Conservation (phyloP, 345 rosid genomes). For the Brassica nigra region DNA sequence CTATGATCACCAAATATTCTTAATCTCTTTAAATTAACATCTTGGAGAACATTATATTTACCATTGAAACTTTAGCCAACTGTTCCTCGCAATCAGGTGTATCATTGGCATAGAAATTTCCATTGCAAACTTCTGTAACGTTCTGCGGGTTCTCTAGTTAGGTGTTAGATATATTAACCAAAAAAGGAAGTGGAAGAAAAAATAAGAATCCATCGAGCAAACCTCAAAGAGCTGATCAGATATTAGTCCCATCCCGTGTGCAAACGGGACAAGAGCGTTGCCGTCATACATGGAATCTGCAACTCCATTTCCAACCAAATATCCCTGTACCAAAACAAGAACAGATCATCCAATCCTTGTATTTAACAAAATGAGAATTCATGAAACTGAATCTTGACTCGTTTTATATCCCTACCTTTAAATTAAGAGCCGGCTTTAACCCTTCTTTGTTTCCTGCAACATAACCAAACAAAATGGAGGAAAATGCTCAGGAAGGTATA, state of each 20-base stretch:
- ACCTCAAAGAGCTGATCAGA: conserved; percentile 81
- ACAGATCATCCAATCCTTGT: neutral
- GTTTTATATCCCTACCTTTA: conserved; percentile 53
- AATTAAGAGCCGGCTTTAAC: conserved; percentile 62
- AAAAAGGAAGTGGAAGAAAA: neutral
- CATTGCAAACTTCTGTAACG: conserved; percentile 57
- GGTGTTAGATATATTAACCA: neutral
- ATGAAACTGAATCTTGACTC: neutral
- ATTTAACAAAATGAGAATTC: neutral
- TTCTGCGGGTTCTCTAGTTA: conserved; percentile 45
- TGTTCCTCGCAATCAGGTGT: conserved; percentile 37
- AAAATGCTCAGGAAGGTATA: neutral
- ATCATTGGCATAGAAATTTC: conserved; percentile 52
- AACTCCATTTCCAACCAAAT: conserved; percentile 93
- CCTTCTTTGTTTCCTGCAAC: conserved; percentile 67
- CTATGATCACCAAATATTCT: neutral
- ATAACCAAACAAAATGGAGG: neutral
- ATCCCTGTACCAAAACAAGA: conserved; percentile 56
- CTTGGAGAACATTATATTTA: neutral
- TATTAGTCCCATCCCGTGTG: conserved; percentile 93
- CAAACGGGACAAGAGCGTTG: conserved; percentile 88
- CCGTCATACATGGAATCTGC: conserved; percentile 73
- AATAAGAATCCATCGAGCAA: neutral
- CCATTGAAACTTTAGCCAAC: conserved; percentile 48
- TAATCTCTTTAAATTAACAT: neutral